Base-by-base conservation (phyloP, 495 filamentous ascomycete species). In the Penicillium atrosanguineum region DNA sequence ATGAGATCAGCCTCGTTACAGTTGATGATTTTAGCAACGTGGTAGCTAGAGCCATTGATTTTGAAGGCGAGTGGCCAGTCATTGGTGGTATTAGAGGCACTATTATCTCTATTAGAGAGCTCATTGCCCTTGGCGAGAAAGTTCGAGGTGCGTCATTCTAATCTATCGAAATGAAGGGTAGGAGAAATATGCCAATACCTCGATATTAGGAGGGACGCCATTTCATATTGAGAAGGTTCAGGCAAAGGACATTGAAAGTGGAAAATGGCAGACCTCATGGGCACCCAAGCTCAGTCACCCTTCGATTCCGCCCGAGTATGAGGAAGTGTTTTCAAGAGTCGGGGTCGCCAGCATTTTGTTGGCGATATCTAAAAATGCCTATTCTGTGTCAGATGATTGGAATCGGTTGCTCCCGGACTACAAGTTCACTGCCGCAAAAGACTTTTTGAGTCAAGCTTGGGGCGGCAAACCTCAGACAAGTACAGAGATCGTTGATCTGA, bases 381-480 rank as follows among this genome's bases (percentile, higher is more conserved):
- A 64, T 59, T 55, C 63, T 43, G 68, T 77, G 0, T 79, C 75
- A 19, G 76, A 82, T 47, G 79, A 77, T 55, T 79, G 69, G 63
- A 85, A 85, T 57, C 61, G 63, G 21, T 49, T 83, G 20, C 57
- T 84, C 21, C 78, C 81, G 1, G 74, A 81, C 16, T 81, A 77
- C 48, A 52, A 78, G 60, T 80, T 83, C 48, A 76, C 70, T 15
- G 14, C 59, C 19, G 54, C 68, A 6, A 75, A 80, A 55, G 70
- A 73, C 0, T 85, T 84, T 45, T 55, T 85, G 18, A 48, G 57
- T 0, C 53, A 74, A 44, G 67, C 62, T 0, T 85, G 81, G 81
- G 39, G 50, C 0, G 75, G 68, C 6, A 77, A 77, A 57, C 52
- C 60, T 45, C 66, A 62, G 53, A 34, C 7, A 31, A 31, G 2